Percentiles rank a stretch among this genome's conserved stretches.
Evolutionary conservation across 192 early-diverging fungal genomes (phyloP).

Genomic region (Podila epigama): DNA sequence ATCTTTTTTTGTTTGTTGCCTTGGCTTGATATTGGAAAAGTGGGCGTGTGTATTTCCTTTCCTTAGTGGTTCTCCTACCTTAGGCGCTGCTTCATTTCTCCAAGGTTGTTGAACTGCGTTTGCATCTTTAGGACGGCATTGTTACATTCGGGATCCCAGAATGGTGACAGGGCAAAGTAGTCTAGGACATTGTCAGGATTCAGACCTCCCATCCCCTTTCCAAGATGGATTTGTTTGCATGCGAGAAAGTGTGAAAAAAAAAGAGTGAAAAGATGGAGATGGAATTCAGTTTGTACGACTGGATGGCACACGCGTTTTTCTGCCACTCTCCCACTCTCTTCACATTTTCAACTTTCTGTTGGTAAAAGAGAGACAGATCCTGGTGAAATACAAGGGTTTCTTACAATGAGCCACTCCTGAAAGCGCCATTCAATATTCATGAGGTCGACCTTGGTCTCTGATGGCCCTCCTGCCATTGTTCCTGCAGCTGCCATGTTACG

Average conservation of each 20-base stretch:
- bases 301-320: background rate
- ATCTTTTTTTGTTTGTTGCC: background rate
- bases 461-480: background rate
- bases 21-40: background rate
- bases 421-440: slow-evolving; percentile 46
- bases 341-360: too few species aligned
- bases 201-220: slow-evolving; percentile 69
- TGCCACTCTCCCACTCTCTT: background rate
- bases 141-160: slow-evolving; percentile 83
- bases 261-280: background rate
- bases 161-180: slow-evolving; percentile 83
- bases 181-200: slow-evolving; percentile 79
- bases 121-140: slow-evolving; percentile 84
- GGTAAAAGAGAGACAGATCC: background rate
- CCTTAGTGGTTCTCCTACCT: slow-evolving; percentile 32
- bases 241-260: background rate
- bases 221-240: background rate
- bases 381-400: background rate
- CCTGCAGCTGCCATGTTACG: slow-evolving; percentile 14
- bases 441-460: slow-evolving; percentile 7
- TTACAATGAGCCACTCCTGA: slow-evolving; percentile 50
- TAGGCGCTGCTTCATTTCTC: slow-evolving; percentile 54
- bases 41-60: background rate
- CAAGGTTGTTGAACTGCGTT: slow-evolving; percentile 79
- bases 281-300: too few species aligned